Evolutionary conservation across 169 alveolate genomes (phyloP).

Genomic region (Plasmodium vivax): DNA sequence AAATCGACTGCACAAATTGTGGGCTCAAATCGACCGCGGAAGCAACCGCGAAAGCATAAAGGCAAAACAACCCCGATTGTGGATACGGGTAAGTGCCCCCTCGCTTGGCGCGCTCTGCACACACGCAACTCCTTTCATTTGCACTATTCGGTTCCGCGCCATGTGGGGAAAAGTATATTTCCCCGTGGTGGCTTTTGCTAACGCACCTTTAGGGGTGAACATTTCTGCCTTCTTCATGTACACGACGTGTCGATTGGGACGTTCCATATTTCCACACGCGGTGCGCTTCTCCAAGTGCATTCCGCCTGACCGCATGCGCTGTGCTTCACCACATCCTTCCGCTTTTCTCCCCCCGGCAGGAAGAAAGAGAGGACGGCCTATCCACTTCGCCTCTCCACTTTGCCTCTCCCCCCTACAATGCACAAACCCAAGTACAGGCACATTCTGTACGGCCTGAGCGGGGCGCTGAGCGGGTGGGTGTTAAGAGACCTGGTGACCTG

Average conservation of each 20-base stretch:
- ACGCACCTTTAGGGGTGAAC: not conserved
- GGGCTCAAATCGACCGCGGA: not conserved
- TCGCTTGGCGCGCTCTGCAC: not conserved
- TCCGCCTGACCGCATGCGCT: not conserved
- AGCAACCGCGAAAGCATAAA: not conserved
- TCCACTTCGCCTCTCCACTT: not conserved
- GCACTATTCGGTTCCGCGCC: not conserved
- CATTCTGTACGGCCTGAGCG: constrained; percentile 30
- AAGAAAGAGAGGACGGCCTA: not conserved
- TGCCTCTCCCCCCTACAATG: constrained; percentile 5
- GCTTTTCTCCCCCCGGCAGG: not conserved
- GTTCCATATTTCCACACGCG: not conserved
- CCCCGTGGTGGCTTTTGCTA: not conserved
- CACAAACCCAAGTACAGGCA: constrained; percentile 15
- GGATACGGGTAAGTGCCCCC: not conserved
- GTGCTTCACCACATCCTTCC: not conserved
- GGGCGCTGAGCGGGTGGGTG: constrained; percentile 68
- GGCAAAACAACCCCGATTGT: not conserved
- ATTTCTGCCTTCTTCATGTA: not conserved
- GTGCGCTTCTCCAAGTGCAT: not conserved
- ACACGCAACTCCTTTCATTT: not conserved
- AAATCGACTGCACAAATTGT: not conserved
- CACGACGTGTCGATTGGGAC: not conserved
- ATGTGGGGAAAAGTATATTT: not conserved
- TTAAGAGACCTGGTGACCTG: constrained; percentile 52